Base-by-base conservation (phyloP, 345 rosid species). In the Eucalyptus regnans region DNA sequence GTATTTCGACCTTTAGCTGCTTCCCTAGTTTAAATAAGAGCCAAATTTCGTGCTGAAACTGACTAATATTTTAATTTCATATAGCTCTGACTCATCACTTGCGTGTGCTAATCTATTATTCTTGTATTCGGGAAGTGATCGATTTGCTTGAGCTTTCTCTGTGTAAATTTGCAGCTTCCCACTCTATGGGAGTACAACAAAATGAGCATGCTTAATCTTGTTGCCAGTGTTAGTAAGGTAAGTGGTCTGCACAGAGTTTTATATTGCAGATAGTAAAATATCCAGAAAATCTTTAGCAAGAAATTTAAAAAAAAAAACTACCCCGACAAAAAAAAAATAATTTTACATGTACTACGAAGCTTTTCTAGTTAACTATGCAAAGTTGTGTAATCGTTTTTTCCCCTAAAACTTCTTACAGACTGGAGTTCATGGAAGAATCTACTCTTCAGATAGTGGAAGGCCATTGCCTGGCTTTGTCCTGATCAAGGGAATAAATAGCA, bases 191-290 rank as follows among this genome's bases (percentile, higher is more conserved):
- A 96, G 86, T 93, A 96, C 94, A 98, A 96, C 91, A 95, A 92
- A 92, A 94, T 91, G 96, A 97, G 99, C 94, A 93, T 98, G 96
- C 94, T 98, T 86, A 97, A 97, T 94, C 97, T 97, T 88, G 96
- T 91, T 90, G 97, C 98, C 29, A 95, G 95, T 89, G 89, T 97
- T 87, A 95, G 93, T 86, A 95, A 96, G 98, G 99, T 98, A 95
- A 44, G 79, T 50, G 25, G 29, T 76, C n/a, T 25, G 76, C 43
- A 18, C 29, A 31, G 76, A 17, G 33, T 86, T 52, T 86, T n/a
- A 86, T 20, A 62, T 49, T 33, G 81, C 29, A 46, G 64, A 17
- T n/a, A 17, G 64, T 46, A 56, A 84, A 58, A 50, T 62, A 37
- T 60, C 60, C 64, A 50, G 68, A 41, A 71, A 37, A 41, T 79